These are phyloP conservation scores for Phycomyces blakesleeanus DNA, from an alignment of 192 early-diverging fungal genomes.

Conservation along the genomic window DNA sequence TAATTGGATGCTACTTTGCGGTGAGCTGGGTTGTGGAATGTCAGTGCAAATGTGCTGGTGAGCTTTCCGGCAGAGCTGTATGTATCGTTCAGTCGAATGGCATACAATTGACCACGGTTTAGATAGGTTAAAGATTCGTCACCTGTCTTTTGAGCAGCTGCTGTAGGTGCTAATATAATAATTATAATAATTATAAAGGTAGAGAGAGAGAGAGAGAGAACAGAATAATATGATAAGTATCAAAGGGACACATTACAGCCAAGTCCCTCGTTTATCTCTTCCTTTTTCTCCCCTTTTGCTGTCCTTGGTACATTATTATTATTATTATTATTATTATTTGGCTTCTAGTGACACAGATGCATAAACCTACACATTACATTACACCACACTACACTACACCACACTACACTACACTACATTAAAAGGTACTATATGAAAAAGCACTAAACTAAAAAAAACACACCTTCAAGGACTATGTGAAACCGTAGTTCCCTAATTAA, in stretches of 20 bases:
- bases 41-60: conserved; percentile 50
- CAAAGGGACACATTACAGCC: neutral
- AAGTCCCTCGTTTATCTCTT: too few relatives aligned
- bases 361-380: too few relatives aligned
- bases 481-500: conserved; percentile 1
- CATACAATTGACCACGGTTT: conserved; percentile 57
- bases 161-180: conserved; percentile 41
- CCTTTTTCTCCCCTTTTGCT: too few relatives aligned
- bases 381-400: too few relatives aligned
- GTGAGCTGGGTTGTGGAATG: conserved; percentile 69
- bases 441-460: neutral
- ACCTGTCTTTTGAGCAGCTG: conserved; percentile 46
- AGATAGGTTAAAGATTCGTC: conserved; percentile 64
- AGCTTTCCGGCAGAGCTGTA: neutral
- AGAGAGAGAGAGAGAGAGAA: neutral
- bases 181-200: too few relatives aligned
- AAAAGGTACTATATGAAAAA: neutral
- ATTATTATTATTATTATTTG: too few relatives aligned
- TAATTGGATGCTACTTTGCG: conserved; percentile 56
- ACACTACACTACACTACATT: too few relatives aligned
- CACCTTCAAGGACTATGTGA: neutral
- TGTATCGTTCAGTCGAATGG: neutral
- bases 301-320: too few relatives aligned
- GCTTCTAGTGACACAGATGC: too few relatives aligned
- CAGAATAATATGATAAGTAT: neutral